Base-by-base conservation (phyloP, 176 grass and related monocot species). In the Poa annua region DNA sequence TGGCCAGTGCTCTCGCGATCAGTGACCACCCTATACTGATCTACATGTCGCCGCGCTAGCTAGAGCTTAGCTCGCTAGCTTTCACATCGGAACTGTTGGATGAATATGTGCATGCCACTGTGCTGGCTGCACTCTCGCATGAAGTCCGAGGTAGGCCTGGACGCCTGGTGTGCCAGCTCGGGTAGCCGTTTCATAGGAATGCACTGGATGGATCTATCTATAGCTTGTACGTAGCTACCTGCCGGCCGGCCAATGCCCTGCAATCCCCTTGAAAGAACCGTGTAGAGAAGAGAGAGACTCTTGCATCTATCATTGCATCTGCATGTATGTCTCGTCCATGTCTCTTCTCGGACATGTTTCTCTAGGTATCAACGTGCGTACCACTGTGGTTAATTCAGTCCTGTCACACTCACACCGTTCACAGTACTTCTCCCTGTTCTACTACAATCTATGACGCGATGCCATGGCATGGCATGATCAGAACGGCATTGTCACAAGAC, bases 21-120 rank as follows among this genome's bases (percentile, higher is more conserved):
- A 49, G 45, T 73, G 70, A 50, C 60, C 59, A 65, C 25, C 64
- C 64, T 70, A 73, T 50, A 41, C 39, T 41, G 42, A 73, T 73
- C 44, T 73, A 73, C 70, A 73, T 73, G 70, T 49, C 70, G 51
- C 38, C 61, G 54, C 39, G 50, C 12, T 73, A 47, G 44, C 47
- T 74, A 50, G 45, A 19, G 32, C 29, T 66, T 48, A 72, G 69
- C 39, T 38, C 35, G 14, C 47, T 45, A 47, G 44, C 47, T 74
- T 49, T 66, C 38, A 26, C 70, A 71, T 59, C 61, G 67, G 50
- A 21, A 71, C 82, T 62, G 87, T 85, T 70, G 2, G 87, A 52
- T 84, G 87, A 74, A 42, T 76, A 81, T 85, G 77, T 81, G 87
- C 87, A 89, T 89, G 87, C 70, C 51, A 85, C 77, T 85, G 82